Conservation (phyloP, 2,329 filamentous ascomycete species). For the Davidsoniella virescens region DNA sequence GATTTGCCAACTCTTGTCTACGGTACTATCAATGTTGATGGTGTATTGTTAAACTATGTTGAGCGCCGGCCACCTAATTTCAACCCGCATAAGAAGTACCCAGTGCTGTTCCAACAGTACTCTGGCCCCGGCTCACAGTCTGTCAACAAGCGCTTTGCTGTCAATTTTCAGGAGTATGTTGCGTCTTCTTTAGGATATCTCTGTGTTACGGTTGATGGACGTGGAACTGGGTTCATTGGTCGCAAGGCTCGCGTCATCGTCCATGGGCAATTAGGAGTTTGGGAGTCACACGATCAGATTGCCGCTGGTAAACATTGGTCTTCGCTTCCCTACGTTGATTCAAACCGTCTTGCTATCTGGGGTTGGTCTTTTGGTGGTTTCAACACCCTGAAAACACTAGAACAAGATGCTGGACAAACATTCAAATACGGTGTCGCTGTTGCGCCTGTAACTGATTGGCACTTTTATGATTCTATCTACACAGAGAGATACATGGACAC, state of each 20-base stretch:
- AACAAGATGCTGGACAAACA: conserved; percentile 73
- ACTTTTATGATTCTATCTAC: conserved; percentile 87
- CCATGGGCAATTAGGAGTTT: conserved; percentile 67
- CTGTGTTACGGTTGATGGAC: conserved; percentile 84
- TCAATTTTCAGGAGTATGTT: conserved; percentile 85
- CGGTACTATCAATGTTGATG: conserved; percentile 70
- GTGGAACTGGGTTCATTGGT: conserved; percentile 82
- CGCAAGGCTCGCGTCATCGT: conserved; percentile 69
- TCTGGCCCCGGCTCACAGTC: conserved; percentile 86
- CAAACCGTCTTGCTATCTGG: conserved; percentile 77
- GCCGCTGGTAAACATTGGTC: conserved; percentile 75
- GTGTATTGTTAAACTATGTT: conserved; percentile 52
- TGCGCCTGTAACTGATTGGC: conserved; percentile 96
- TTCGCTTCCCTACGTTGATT: conserved; percentile 66
- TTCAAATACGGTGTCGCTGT: conserved; percentile 98
- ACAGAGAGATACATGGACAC: conserved; percentile 96
- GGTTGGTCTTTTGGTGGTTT: conserved; percentile 97
- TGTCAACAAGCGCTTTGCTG: conserved; percentile 61
- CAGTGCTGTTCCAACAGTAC: conserved; percentile 89
- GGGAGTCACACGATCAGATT: conserved; percentile 83
- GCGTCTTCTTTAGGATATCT: conserved; percentile 78
- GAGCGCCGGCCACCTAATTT: conserved; percentile 88
- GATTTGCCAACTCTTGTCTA: conserved; percentile 74
- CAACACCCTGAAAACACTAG: conserved; percentile 85
- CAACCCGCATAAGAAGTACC: conserved; percentile 66